Evolutionary conservation across 257 asterid genomes (phyloP).

Genomic region (Ilex asprella): DNA sequence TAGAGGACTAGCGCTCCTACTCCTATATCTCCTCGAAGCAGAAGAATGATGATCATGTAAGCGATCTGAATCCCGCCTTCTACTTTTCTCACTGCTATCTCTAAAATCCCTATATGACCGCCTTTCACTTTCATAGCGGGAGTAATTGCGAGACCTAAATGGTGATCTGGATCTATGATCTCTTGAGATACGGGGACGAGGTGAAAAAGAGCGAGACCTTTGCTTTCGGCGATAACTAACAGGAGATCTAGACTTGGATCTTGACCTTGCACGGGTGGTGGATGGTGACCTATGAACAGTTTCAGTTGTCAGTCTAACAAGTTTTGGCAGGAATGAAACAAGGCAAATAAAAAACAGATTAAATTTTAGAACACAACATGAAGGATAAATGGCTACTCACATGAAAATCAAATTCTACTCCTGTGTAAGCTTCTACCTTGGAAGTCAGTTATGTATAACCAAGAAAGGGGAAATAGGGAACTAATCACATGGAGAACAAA

Average conservation of each 20-base stretch:
- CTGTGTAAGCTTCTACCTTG: too few relatives aligned
- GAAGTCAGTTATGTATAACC: too few relatives aligned
- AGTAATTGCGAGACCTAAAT: constrained; percentile 62
- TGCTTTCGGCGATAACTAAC: constrained; percentile 51
- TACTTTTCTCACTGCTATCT: constrained; percentile 49
- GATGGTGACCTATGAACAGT: constrained; percentile 67
- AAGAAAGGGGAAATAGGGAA: too few relatives aligned
- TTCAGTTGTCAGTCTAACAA: constrained; percentile 8
- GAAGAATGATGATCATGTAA: constrained; percentile 45
- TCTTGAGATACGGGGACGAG: constrained; percentile 57
- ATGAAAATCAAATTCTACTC: too few relatives aligned
- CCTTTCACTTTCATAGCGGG: constrained; percentile 60
- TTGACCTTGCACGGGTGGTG: constrained; percentile 44
- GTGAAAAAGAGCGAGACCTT: constrained; percentile 76
- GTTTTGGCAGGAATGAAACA: not conserved
- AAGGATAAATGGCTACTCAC: too few relatives aligned
- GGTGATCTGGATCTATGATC: constrained; percentile 83
- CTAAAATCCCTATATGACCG: constrained; percentile 63
- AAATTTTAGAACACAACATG: too few relatives aligned
- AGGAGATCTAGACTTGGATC: constrained; percentile 78
- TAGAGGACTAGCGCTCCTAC: constrained; percentile 72
- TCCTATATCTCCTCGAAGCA: constrained; percentile 63
- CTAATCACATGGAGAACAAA: too few relatives aligned
- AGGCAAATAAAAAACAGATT: too few relatives aligned
- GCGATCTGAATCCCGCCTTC: constrained; percentile 54